phyloP scores from a whole-genome alignment of 2,329 filamentous ascomycete species.

The Chaetomiaceae sp. region DNA sequence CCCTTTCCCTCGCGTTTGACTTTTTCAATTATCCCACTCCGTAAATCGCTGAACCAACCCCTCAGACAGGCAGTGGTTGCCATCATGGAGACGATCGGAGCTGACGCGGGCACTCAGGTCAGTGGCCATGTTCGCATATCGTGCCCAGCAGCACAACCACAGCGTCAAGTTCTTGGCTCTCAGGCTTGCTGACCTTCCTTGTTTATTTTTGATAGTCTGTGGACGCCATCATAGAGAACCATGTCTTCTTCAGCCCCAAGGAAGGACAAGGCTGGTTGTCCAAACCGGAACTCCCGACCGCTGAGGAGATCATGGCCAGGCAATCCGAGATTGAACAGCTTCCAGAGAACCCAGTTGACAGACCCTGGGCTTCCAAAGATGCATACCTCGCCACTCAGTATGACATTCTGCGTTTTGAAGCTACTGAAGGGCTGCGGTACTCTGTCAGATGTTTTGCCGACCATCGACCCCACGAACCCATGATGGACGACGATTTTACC shows the following conservation, averaged over 20 bases:
- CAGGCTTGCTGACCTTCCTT: not conserved
- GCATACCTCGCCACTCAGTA: conserved; percentile 71
- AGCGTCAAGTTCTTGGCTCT: not conserved
- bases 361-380: conserved; percentile 53
- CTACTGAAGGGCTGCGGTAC: conserved; percentile 60
- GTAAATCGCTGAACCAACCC: too few relatives aligned
- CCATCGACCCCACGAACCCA: conserved; percentile 21
- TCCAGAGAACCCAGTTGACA: conserved; percentile 47
- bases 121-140: not conserved
- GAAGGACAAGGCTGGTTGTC: conserved; percentile 18
- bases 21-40: too few relatives aligned
- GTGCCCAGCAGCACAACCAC: too few relatives aligned
- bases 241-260: conserved; percentile 16
- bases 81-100: conserved; percentile 3
- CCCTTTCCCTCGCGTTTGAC: too few relatives aligned
- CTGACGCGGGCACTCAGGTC: not conserved
- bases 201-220: conserved; percentile 2
- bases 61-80: not conserved
- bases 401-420: conserved; percentile 68
- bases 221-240: conserved; percentile 10
- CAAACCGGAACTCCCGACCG: conserved; percentile 49
- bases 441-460: conserved; percentile 54
- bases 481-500: conserved; percentile 51
- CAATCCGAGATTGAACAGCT: conserved; percentile 30
- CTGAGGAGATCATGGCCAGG: conserved; percentile 44